Base-by-base conservation (phyloP, 2,329 filamentous ascomycete species). In the Penicillium decumbens region DNA sequence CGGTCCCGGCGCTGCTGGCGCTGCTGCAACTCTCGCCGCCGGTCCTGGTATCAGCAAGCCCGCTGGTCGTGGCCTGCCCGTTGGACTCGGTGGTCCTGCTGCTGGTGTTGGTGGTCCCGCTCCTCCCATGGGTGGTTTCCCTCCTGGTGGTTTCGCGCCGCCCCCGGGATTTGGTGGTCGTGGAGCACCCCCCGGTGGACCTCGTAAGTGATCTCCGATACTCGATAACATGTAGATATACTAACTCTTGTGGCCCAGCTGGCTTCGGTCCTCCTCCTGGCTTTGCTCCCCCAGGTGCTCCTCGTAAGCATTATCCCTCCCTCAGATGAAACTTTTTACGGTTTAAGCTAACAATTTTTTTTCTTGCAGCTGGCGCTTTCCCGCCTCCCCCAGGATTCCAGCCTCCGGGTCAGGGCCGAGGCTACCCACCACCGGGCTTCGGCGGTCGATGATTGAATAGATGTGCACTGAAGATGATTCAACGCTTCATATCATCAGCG, bases 21-120 rank as follows among this genome's bases (percentile, higher is more conserved):
- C 77, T 38, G 76, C 87, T 37, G 82, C 87, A 45, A 83, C 87
- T 32, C 78, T 96, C 60, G 80, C 85, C 54, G 82, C 89, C 60
- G 93, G 93, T 43, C 88, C 91, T 56, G 93, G 93, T 64, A 89
- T 97, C 59, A 87, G 89, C 57, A 86, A 90, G 68, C 90, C 93
- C 61, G 91, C 91, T 64, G 93, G 93, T 62, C 83, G 93, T 72
- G 93, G 93, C 69, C 74, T 77, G 67, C 85, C 89, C 28, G 81
- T 92, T 63, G 90, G 91, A 47, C 79, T 97, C 57, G 89, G 89
- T 63, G 91, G 92, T 28, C 92, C 92, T 66, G 89, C 89, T 72
- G 85, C 87, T 65, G 92, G 91, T 67, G 86, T 95, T 66, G 92
- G 89, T 63, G 86, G 84, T 51, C 87, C 83, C 45, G 85, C 83